phyloP scores from a whole-genome alignment of 306 rosid genomes.

The Fragaria iinumae region DNA sequence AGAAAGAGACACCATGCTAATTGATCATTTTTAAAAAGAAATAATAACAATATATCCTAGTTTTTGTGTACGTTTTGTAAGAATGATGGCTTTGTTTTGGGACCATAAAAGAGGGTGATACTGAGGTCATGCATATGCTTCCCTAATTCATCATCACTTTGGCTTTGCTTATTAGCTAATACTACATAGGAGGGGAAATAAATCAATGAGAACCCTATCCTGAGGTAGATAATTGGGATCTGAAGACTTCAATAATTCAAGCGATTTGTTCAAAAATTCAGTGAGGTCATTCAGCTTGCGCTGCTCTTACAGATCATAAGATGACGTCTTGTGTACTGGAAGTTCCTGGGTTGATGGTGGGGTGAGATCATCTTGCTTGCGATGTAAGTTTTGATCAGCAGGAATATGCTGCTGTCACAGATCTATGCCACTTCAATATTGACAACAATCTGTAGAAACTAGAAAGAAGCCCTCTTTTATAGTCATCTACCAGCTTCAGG shows the following conservation, averaged over 20 bases:
- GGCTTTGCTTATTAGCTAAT: neutral
- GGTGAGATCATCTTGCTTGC: constrained; percentile 6
- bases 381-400: neutral
- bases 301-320: neutral
- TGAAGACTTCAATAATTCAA: neutral
- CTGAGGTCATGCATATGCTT: constrained; percentile 7
- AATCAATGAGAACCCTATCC: neutral
- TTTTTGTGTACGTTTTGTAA: neutral
- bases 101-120: neutral
- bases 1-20: neutral
- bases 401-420: neutral
- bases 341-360: neutral
- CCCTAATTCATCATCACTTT: constrained; percentile 8
- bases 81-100: neutral
- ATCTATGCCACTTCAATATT: neutral
- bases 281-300: neutral
- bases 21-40: neutral
- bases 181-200: neutral
- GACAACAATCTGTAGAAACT: neutral
- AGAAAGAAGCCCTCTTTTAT: neutral
- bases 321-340: neutral
- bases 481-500: neutral
- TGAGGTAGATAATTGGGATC: neutral
- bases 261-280: neutral
- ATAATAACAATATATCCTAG: neutral